These are phyloP conservation scores for Aspergillus kassunensis DNA, from an alignment of 495 filamentous ascomycete species.

Conservation along the genomic window DNA sequence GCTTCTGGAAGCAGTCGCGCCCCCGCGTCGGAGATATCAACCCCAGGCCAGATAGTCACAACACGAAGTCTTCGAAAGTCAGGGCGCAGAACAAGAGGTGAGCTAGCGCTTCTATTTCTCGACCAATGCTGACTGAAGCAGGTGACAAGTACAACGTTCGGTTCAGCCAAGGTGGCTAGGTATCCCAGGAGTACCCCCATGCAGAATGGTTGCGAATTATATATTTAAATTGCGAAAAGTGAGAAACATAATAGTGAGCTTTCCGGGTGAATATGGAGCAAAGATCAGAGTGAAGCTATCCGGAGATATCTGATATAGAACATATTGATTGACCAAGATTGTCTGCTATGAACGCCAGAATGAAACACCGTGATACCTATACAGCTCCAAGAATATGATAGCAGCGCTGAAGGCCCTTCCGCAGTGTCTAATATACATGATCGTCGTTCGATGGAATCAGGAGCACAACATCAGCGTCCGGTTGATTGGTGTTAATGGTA, in stretches of 20 bases:
- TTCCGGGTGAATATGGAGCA: not conserved
- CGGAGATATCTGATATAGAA: constrained; percentile 12
- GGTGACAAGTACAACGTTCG: constrained; percentile 35
- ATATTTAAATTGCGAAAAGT: too few species aligned
- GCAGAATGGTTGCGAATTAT: too few species aligned
- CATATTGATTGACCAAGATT: constrained; percentile 25
- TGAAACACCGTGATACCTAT: constrained; percentile 21
- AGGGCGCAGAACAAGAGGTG: constrained; percentile 29
- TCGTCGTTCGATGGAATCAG: constrained; percentile 11
- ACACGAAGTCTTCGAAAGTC: constrained; percentile 14
- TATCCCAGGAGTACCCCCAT: too few species aligned
- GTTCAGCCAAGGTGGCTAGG: constrained; percentile 21
- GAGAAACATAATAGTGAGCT: too few species aligned
- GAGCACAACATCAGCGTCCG: not conserved
- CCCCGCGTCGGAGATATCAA: constrained; percentile 1
- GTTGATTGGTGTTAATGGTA: not conserved
- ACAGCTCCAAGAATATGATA: constrained; percentile 11
- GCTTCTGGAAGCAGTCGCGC: constrained; percentile 19
- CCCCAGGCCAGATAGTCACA: constrained; percentile 1
- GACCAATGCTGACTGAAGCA: constrained; percentile 6
- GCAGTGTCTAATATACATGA: constrained; percentile 28
- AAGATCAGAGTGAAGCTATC: not conserved
- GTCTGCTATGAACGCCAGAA: constrained; percentile 28
- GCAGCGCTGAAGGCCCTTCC: constrained; percentile 4
- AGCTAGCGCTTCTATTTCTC: not conserved